Evolutionary conservation across 371 early-diverging fungal species (phyloP), one percentile per base, ranked within the genome.

Genomic region (Mucor lusitanicus): DNA sequence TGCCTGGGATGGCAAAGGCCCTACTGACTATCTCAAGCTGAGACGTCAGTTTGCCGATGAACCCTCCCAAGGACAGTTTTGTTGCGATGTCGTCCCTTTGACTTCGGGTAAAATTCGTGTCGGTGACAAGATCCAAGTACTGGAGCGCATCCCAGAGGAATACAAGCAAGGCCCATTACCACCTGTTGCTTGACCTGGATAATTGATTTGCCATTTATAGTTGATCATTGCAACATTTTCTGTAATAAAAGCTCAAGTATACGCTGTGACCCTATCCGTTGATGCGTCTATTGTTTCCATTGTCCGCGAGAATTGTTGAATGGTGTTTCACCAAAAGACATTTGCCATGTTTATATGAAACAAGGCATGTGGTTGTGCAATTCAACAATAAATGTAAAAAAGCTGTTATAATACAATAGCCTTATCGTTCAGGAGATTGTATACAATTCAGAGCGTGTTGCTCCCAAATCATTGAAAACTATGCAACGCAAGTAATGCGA

Each of bases 41-140:
- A 65, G 65, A n/a, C 74, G 81, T n/a, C 46, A 58, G 39, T 77
- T 84, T 48, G 42, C 57, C 4, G 76, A 77, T 9, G 68, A 69
- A 2, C 76, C 81, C 5, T 61, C 59, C 3, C 54, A 75, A 1
- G 84, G 84, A 0, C 78, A 63, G 19, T 84, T 84, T 44, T 84
- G 84, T 30, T 73, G 73, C n/a, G 77, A 84, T 67, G 76, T 70
- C 12, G 65, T 76, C 15, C 84, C 84, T 15, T 61, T 84, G 19
- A 81, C 76, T 1, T 59, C 66, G 15, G 84, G 84, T 23, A 84
- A 72, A 13, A 74, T 84, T 48, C 69, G 67, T 23, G 68, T 84
- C 3, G 84, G 82, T 9, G 82, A 84, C 59, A 59, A 60, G 9
- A 71, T 84, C 12, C 54, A 79, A 56, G 68, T 84, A 0, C 60